A percentile compares a stretch with the other conserved stretches of the same genome.
These are phyloP conservation scores for Ajuga reptans DNA, from an alignment of 305 asterid species.

Conservation along the genomic window DNA sequence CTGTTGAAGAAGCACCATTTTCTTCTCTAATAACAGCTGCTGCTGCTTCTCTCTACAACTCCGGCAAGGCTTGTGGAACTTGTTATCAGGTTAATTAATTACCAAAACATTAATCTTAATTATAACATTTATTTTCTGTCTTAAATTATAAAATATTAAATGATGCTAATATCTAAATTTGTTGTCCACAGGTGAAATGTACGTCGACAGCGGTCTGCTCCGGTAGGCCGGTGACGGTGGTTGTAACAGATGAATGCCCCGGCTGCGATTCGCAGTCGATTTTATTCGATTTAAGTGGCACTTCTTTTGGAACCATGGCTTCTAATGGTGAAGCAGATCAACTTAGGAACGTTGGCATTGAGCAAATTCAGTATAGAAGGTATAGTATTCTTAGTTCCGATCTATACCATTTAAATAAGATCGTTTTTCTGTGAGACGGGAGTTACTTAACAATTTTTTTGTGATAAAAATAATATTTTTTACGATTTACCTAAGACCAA, in stretches of 20 bases:
- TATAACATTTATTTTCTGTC: too few species aligned
- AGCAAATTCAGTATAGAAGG: conserved; percentile 37
- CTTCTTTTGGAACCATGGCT: conserved; percentile 49
- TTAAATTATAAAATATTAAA: too few species aligned
- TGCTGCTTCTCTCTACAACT: conserved; percentile 48
- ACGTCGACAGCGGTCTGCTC: conserved; percentile 29
- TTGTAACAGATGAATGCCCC: conserved; percentile 38
- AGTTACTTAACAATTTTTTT: too few species aligned
- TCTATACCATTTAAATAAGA: too few species aligned
- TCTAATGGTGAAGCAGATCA: conserved; percentile 24
- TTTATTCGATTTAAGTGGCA: conserved; percentile 44
- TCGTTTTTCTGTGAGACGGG: too few species aligned
- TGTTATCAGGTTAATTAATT: conserved; percentile 66
- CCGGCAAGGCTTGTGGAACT: conserved; percentile 69
- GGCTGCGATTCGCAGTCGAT: conserved; percentile 36
- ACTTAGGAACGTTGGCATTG: conserved; percentile 36
- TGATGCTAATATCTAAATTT: neutral
- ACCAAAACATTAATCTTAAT: too few species aligned
- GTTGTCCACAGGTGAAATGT: conserved; percentile 37
- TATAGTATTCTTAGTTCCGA: neutral
- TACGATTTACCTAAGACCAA: too few species aligned
- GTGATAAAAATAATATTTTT: too few species aligned
- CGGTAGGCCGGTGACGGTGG: conserved; percentile 40
- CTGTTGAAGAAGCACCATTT: conserved; percentile 61
- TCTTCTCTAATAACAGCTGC: conserved; percentile 61